Base-by-base conservation (phyloP, 106 monocot species). In the Ottelia alismoides region DNA sequence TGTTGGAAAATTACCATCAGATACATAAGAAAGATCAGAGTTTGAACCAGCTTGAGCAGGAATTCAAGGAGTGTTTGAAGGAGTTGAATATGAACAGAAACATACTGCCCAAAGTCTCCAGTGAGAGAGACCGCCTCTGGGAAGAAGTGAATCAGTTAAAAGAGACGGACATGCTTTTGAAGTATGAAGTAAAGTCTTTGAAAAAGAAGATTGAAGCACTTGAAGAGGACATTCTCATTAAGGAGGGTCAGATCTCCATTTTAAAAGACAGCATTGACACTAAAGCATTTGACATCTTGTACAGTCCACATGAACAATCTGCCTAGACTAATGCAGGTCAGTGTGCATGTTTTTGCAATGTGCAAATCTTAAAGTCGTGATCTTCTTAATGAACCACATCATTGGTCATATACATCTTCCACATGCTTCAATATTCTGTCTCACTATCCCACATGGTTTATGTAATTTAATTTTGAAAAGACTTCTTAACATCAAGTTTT, bases 161-260 rank as follows among this genome's bases (percentile, higher is more conserved):
- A 30, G 83, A 80, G 30, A 77, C 53, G 21, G 77, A 66, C 23
- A 73, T 73, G 65, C 56, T 67, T 22, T 31, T 84, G 45, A 57
- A 80, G 30, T 57, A 73, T 35, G 77, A 87, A 55, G 57, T 75
- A 40, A 32, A 31, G 25, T 65, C 52, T 12, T 61, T 80, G 31
- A 79, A 69, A 20, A 83, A 84, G 55, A 87, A 84, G 55, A 80
- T 93, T 50, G 87, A 87, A 55, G 55, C 65, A 26, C 83, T 93
- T 62, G 87, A 93, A 22, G 92, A 93, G 63, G 75, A 84, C 28
- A 49, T 87, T 28, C 67, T 83, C 2, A 25, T 75, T 9, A 92
- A 83, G 57, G 92, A 92, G 31, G 92, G 92, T 1, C 75, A 93
- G 61, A 87, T 93, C 22, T 52, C 53, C 30, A 69, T 69, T 45